Conservation (phyloP, 2,329 filamentous ascomycete species). For the Penicillium sp. region DNA sequence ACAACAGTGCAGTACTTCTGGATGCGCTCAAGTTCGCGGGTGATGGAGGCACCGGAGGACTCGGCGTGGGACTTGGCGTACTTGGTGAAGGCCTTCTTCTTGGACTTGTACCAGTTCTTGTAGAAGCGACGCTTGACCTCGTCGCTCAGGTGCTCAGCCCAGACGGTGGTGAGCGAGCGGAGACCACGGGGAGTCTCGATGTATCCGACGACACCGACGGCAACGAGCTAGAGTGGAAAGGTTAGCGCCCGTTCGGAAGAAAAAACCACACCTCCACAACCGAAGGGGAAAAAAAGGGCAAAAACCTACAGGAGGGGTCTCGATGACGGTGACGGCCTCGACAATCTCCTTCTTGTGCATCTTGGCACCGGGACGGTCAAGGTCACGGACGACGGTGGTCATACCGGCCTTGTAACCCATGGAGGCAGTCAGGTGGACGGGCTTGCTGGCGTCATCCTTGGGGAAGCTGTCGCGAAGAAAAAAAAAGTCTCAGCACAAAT, state of each 20-base stretch:
- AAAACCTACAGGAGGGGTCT: conserved; percentile 87
- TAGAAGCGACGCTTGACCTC: conserved; percentile 99
- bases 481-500: conserved; percentile 32
- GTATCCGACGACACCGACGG: conserved; percentile 99
- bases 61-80: conserved; percentile 99
- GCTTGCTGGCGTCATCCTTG: conserved; percentile 99
- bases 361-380: conserved; percentile 99
- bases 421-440: conserved; percentile 94
- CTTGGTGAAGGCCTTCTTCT: conserved; percentile 99
- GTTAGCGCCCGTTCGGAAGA: conserved; percentile 20
- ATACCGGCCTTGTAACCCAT: conserved; percentile 99
- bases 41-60: conserved; percentile 84
- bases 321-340: conserved; percentile 83
- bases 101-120: conserved; percentile 99
- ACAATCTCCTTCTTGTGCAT: conserved; percentile 99
- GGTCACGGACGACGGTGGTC: conserved; percentile 98
- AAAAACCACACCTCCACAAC: not conserved
- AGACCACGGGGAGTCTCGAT: conserved; percentile 99
- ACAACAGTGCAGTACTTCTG: conserved; percentile 99
- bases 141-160: conserved; percentile 98
- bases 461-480: conserved; percentile 71
- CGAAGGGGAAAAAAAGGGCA: not conserved
- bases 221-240: conserved; percentile 75
- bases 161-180: conserved; percentile 98
- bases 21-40: conserved; percentile 98